phyloP scores from a whole-genome alignment of 2,329 filamentous ascomycete species.

The Microdochium nivale region DNA sequence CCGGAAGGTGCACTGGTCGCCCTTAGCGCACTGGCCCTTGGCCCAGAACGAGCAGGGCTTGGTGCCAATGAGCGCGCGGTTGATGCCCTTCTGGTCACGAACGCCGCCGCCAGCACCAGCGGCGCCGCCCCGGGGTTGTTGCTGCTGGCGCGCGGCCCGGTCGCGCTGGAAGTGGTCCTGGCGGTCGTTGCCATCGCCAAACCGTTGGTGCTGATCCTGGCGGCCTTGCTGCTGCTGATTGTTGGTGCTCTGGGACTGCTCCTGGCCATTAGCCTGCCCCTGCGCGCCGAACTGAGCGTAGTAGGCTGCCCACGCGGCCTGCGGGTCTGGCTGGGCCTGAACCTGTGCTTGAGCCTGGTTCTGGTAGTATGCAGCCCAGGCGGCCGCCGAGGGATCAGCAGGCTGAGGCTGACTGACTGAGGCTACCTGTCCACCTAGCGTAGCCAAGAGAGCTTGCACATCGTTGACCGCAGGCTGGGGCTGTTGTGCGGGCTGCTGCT shows the following conservation, averaged over 20 bases:
- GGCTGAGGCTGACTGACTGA: constrained; percentile 8
- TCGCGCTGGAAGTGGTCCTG: constrained; percentile 12
- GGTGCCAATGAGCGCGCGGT: constrained; percentile 53
- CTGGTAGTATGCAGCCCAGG: background rate
- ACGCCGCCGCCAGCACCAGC: constrained; percentile 9
- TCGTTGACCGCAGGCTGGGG: constrained; percentile 9
- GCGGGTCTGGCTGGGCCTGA: constrained; percentile 1
- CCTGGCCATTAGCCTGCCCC: background rate
- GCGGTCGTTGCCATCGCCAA: constrained; percentile 16
- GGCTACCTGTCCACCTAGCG: constrained; percentile 1
- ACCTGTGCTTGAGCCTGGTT: background rate
- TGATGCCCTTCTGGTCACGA: constrained; percentile 32
- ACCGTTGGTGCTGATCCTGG: constrained; percentile 20
- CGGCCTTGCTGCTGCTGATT: background rate
- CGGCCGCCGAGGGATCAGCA: background rate
- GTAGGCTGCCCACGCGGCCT: background rate
- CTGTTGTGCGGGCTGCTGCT: constrained; percentile 14
- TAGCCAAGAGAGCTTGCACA: background rate
- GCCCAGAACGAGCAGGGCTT: constrained; percentile 64
- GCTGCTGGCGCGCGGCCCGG: constrained; percentile 19
- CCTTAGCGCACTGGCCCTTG: constrained; percentile 64
- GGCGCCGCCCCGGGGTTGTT: constrained; percentile 19
- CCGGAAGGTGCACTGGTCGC: constrained; percentile 65
- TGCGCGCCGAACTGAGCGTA: background rate
- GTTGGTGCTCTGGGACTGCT: background rate